Conservation (phyloP, 2,329 filamentous ascomycete species). For the Phialophora tarda region DNA sequence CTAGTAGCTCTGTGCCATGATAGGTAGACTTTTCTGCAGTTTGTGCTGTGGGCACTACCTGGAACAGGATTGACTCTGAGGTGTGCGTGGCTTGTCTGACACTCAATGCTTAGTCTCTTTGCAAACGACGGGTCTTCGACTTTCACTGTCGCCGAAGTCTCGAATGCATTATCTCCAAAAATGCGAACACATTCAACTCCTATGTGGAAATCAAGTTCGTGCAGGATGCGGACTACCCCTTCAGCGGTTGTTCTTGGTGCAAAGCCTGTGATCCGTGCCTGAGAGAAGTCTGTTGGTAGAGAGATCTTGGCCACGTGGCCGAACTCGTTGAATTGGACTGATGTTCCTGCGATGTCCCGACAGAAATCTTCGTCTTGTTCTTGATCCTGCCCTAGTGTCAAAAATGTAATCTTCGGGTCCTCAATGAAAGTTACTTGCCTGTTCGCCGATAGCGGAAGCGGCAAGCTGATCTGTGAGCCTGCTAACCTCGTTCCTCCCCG, state of each 20-base stretch:
- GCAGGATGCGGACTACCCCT: conserved; percentile 30
- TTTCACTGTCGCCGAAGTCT: conserved; percentile 26
- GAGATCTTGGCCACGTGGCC: conserved; percentile 40
- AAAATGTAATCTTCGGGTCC: not conserved
- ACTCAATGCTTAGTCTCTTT: conserved; percentile 25
- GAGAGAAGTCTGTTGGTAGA: conserved; percentile 40
- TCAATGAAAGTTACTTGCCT: not conserved
- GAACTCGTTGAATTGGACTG: conserved; percentile 36
- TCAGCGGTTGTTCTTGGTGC: conserved; percentile 28
- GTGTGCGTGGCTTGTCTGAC: conserved; percentile 23
- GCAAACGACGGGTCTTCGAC: conserved; percentile 39
- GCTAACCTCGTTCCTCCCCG: not conserved
- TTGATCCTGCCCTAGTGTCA: conserved; percentile 14
- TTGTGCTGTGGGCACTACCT: conserved; percentile 26
- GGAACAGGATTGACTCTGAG: conserved; percentile 31
- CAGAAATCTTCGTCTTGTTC: conserved; percentile 36
- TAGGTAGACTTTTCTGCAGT: conserved; percentile 40
- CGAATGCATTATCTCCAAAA: conserved; percentile 8
- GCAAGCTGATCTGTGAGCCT: conserved; percentile 1
- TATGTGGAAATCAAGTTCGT: conserved; percentile 34
- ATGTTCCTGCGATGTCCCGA: conserved; percentile 38
- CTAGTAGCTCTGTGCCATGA: conserved; percentile 41
- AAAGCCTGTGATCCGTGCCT: conserved; percentile 37
- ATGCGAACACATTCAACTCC: conserved; percentile 31
- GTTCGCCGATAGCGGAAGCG: not conserved